Conservation (phyloP, 2,329 filamentous ascomycete species). For the Neofusicoccum umdonicola region DNA sequence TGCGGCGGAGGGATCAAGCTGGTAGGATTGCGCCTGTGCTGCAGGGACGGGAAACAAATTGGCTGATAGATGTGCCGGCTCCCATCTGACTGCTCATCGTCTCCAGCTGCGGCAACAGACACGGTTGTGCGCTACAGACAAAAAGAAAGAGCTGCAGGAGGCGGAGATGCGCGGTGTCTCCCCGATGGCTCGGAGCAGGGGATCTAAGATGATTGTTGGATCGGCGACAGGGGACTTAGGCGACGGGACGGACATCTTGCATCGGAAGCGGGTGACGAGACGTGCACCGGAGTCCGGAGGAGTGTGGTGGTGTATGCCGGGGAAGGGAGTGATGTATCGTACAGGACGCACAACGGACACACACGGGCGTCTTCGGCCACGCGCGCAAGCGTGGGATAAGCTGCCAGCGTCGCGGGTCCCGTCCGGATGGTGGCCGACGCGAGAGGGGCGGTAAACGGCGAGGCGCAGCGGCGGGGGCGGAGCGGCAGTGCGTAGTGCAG, state of each 20-base stretch:
- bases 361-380: too few relatives aligned
- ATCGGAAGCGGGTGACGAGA: background rate
- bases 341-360: background rate
- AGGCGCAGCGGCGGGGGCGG: too few relatives aligned
- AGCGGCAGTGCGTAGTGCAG: background rate
- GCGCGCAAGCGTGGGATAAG: too few relatives aligned
- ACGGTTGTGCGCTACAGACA: background rate
- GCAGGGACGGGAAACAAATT: background rate
- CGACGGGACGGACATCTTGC: too few relatives aligned
- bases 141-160: too few relatives aligned
- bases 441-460: too few relatives aligned
- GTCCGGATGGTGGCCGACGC: background rate
- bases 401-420: too few relatives aligned
- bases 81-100: background rate
- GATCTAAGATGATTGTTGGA: too few relatives aligned
- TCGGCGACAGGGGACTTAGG: too few relatives aligned
- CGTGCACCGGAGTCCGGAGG: background rate
- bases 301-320: background rate
- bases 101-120: background rate
- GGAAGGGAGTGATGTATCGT: background rate
- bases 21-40: background rate
- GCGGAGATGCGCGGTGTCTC: too few relatives aligned
- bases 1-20: conserved; percentile 2
- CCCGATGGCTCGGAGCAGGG: too few relatives aligned
- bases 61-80: background rate